Evolutionary conservation across 257 asterid species (phyloP).

Genomic region (Gentiana macrophylla): DNA sequence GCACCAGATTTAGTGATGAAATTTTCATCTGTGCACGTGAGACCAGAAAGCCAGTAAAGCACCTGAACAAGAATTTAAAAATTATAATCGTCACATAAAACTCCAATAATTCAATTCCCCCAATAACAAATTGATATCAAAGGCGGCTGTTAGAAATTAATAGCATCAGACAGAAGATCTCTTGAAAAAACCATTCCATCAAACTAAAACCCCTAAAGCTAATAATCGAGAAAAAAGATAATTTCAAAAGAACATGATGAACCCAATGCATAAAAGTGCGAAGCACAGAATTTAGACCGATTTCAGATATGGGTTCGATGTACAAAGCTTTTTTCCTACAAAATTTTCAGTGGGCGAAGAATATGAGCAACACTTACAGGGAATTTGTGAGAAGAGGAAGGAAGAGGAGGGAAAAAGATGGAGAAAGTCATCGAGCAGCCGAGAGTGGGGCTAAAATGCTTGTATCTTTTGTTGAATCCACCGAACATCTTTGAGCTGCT

Average conservation of each 20-base stretch:
- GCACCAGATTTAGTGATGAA: slow-evolving; percentile 87
- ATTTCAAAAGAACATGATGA: not conserved
- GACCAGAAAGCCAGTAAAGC: slow-evolving; percentile 97
- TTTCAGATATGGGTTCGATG: not conserved
- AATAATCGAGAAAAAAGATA: not conserved
- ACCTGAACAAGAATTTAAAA: slow-evolving; percentile 26
- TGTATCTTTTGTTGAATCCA: slow-evolving; percentile 90
- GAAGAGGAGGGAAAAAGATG: slow-evolving; percentile 79
- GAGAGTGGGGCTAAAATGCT: slow-evolving; percentile 69
- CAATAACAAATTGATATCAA: no score
- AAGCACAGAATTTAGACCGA: not conserved
- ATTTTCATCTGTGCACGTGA: slow-evolving; percentile 91
- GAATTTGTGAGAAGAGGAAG: slow-evolving; percentile 57
- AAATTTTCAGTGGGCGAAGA: not conserved
- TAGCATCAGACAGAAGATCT: no score
- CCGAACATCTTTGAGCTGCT: slow-evolving; percentile 90
- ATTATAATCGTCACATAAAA: not conserved
- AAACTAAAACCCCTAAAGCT: not conserved
- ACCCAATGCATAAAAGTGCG: not conserved
- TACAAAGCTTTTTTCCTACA: not conserved
- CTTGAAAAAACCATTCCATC: no score
- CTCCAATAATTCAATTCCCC: no score
- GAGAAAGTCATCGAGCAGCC: slow-evolving; percentile 90
- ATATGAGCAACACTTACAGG: slow-evolving; percentile 36
- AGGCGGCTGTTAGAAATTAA: no score